Percentiles rank a stretch among this genome's conserved stretches.
Conservation (phyloP, 2,329 filamentous ascomycete species). For the Hirsutella rhossiliensis region DNA sequence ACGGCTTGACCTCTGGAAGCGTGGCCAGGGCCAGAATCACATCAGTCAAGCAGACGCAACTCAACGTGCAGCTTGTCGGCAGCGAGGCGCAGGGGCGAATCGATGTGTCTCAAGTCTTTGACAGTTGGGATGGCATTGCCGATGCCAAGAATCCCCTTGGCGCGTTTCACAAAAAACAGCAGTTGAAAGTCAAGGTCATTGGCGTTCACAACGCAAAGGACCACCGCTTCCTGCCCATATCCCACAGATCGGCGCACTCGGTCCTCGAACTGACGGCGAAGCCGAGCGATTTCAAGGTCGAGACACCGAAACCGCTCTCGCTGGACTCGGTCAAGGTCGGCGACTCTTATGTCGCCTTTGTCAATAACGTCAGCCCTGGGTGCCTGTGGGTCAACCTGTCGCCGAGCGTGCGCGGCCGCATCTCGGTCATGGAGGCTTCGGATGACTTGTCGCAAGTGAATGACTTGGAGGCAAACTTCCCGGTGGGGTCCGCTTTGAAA, state of each 20-base stretch:
- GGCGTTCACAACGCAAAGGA: slow-evolving; percentile 84
- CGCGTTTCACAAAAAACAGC: slow-evolving; percentile 59
- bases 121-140: slow-evolving; percentile 75
- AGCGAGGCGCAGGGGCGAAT: slow-evolving; percentile 69
- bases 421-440: slow-evolving; percentile 72
- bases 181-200: slow-evolving; percentile 64
- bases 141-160: slow-evolving; percentile 69
- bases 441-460: slow-evolving; percentile 73
- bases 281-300: slow-evolving; percentile 46
- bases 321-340: slow-evolving; percentile 63
- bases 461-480: slow-evolving; percentile 69
- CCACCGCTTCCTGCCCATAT: slow-evolving; percentile 83
- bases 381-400: slow-evolving; percentile 86
- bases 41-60: slow-evolving; percentile 81
- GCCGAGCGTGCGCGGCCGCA: slow-evolving; percentile 73
- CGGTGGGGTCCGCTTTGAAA: slow-evolving; percentile 76
- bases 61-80: slow-evolving; percentile 82
- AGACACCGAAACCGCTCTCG: slow-evolving; percentile 39
- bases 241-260: slow-evolving; percentile 68
- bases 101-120: slow-evolving; percentile 82
- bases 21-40: slow-evolving; percentile 64
- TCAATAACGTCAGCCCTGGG: slow-evolving; percentile 77
- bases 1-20: slow-evolving; percentile 63
- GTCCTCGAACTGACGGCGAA: slow-evolving; percentile 84
- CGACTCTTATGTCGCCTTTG: slow-evolving; percentile 64